Percentiles rank a stretch among this genome's conserved stretches.
Evolutionary conservation across 768 basidiomycete species (phyloP).

Genomic region (Lentinula sp.): DNA sequence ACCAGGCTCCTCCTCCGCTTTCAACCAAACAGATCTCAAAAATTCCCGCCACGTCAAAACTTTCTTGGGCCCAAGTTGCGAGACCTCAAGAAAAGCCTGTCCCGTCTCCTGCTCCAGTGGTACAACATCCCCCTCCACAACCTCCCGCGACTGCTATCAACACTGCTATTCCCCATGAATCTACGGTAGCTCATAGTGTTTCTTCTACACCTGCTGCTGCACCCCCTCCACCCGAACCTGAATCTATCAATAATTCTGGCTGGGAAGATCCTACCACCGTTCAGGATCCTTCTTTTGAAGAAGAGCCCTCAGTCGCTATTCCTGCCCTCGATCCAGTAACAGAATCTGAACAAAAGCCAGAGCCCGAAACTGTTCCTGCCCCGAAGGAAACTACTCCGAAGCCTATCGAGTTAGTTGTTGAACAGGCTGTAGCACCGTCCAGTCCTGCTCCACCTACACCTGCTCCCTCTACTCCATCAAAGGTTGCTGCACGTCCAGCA

Average conservation of each 20-base stretch:
- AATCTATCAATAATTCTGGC: conserved; percentile 29
- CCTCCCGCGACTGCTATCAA: conserved; percentile 12
- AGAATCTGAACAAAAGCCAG: conserved; percentile 26
- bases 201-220: conserved; percentile 21
- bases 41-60: conserved; percentile 66
- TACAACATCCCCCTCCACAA: not conserved
- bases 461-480: conserved; percentile 37
- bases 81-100: conserved; percentile 62
- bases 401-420: not conserved
- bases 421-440: conserved; percentile 13
- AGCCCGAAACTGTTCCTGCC: conserved; percentile 2
- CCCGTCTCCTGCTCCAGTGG: conserved; percentile 27
- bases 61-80: conserved; percentile 85
- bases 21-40: conserved; percentile 34
- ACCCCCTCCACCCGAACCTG: conserved; percentile 24
- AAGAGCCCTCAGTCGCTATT: conserved; percentile 39
- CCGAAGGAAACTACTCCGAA: not conserved
- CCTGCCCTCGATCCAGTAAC: conserved; percentile 23
- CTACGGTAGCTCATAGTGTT: conserved; percentile 25
- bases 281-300: conserved; percentile 66
- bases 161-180: conserved; percentile 22
- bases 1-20: conserved; percentile 3
- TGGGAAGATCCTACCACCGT: conserved; percentile 75
- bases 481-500: conserved; percentile 48
- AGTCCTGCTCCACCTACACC: conserved; percentile 25